These are phyloP conservation scores for Aspergillus awamori DNA, from an alignment of 2,329 filamentous ascomycete genomes.

Conservation along the genomic window DNA sequence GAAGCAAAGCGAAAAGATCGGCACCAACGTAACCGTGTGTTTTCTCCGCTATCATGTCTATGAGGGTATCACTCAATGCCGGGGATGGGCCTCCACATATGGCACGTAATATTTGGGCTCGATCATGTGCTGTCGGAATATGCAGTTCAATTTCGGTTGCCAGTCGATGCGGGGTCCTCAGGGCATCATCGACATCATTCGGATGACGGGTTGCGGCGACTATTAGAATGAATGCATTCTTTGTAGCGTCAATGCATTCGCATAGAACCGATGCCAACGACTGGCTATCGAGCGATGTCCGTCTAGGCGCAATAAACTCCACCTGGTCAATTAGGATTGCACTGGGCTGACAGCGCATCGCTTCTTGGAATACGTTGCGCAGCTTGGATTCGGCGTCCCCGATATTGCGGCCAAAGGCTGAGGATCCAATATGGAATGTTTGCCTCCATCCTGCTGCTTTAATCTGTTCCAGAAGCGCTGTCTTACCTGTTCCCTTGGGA, in stretches of 20 bases:
- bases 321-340: constrained; percentile 79
- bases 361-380: constrained; percentile 69
- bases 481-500: constrained; percentile 82
- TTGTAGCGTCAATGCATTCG: constrained; percentile 39
- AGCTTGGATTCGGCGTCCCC: constrained; percentile 59
- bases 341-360: constrained; percentile 69
- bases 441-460: constrained; percentile 70
- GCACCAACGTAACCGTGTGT: constrained; percentile 86
- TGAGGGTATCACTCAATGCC: constrained; percentile 54
- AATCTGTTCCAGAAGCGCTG: constrained; percentile 69
- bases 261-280: constrained; percentile 46
- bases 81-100: constrained; percentile 52
- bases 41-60: constrained; percentile 67
- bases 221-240: constrained; percentile 65
- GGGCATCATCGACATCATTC: constrained; percentile 69
- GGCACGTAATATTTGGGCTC: constrained; percentile 73
- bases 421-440: constrained; percentile 56
- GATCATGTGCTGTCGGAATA: constrained; percentile 70
- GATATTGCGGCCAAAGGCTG: constrained; percentile 37
- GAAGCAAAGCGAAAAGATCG: constrained; percentile 70
- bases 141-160: constrained; percentile 70
- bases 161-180: constrained; percentile 69
- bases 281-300: constrained; percentile 51
- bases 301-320: constrained; percentile 67
- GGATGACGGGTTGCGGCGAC: constrained; percentile 74